Evolutionary conservation across 768 basidiomycete genomes (phyloP), one percentile per base, ranked within the genome.

Genomic region (Tulasnella sp.): DNA sequence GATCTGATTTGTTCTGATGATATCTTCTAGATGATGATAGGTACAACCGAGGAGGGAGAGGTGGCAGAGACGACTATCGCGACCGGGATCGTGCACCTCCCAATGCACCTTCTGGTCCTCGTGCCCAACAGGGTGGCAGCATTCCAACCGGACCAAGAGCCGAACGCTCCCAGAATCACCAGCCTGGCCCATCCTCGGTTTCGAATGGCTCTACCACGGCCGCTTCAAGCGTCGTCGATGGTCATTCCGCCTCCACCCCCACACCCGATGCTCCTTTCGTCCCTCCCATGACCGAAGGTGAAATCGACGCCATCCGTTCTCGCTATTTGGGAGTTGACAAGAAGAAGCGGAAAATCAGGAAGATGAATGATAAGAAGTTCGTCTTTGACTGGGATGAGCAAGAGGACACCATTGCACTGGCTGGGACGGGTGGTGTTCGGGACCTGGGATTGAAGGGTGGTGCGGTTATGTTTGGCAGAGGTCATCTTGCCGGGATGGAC

Each of bases 301-400:
- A 97, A 83, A 88, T 97, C 9, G 88, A 88, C 0, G 94, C 93
- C 0, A 92, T 99, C 82, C 92, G 95, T 10, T 94, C 96, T 34
- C 91, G 97, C 48, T 99, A 99, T 85, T 92, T 99, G 42, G 98
- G 98, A 6, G 93, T 95, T 27, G 93, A 94, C 85, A 94, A 92
- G 85, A 96, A 97, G 89, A 97, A 96, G 87, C 92, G 95, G 56
- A 96, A 94, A 85, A 93, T 95, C 82, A 92, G 95, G 78, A 97
- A 96, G 86, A 95, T 94, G 90, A 95, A 94, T 84, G 96, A 97
- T 85, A 92, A 95, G 85, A 97, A 97, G 86, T 96, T 99, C 84
- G 94, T 97, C n/a, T 99, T 99, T 83, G 98, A 99, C 85, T 99
- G 98, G 98, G 96, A 97, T 83, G 92, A 92, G 74, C 93, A 93